Conservation (phyloP, 1,139 yeast species). For the Kodamaea suecica region DNA sequence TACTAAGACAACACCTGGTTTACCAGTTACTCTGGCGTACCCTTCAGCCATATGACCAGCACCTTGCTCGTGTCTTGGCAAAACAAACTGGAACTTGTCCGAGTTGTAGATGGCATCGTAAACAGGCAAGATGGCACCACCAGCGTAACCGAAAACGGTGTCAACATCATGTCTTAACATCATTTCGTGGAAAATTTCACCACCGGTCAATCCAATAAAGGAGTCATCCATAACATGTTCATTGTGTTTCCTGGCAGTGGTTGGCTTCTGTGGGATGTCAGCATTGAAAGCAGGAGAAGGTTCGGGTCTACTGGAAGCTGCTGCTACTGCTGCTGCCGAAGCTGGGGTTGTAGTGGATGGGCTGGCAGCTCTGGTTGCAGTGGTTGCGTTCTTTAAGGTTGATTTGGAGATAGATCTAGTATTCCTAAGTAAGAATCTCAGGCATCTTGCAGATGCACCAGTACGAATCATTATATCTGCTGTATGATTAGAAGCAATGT, state of each 20-base stretch:
- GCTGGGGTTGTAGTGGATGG: slow-evolving; percentile 16
- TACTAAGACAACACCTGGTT: slow-evolving; percentile 97
- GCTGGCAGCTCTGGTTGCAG: slow-evolving; percentile 16
- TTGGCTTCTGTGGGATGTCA: slow-evolving; percentile 18
- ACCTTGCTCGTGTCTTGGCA: slow-evolving; percentile 98
- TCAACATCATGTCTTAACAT: slow-evolving; percentile 95
- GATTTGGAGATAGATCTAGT: slow-evolving; percentile 34
- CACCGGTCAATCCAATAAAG: slow-evolving; percentile 92
- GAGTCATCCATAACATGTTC: slow-evolving; percentile 64
- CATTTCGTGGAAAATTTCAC: slow-evolving; percentile 98
- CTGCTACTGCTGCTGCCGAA: slow-evolving; percentile 12
- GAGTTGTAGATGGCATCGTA: slow-evolving; percentile 96
- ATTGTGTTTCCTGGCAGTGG: slow-evolving; percentile 7
- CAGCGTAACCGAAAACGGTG: slow-evolving; percentile 92
- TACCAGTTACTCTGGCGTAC: slow-evolving; percentile 91
- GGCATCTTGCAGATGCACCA: slow-evolving; percentile 7
- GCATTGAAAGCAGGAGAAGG: slow-evolving; percentile 25
- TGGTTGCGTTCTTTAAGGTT: slow-evolving; percentile 34
- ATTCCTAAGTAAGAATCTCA: slow-evolving; percentile 8
- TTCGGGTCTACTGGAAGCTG: slow-evolving; percentile 26
- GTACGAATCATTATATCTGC: slow-evolving; percentile 11
- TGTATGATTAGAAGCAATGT: no score
- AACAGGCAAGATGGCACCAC: slow-evolving; percentile 97
- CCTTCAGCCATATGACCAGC: slow-evolving; percentile 99
- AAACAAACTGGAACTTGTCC: slow-evolving; percentile 79